Evolutionary conservation across 2,329 filamentous ascomycete genomes (phyloP), one percentile per base, ranked within the genome.

Genomic region (Aspergillus pseudoterreus): DNA sequence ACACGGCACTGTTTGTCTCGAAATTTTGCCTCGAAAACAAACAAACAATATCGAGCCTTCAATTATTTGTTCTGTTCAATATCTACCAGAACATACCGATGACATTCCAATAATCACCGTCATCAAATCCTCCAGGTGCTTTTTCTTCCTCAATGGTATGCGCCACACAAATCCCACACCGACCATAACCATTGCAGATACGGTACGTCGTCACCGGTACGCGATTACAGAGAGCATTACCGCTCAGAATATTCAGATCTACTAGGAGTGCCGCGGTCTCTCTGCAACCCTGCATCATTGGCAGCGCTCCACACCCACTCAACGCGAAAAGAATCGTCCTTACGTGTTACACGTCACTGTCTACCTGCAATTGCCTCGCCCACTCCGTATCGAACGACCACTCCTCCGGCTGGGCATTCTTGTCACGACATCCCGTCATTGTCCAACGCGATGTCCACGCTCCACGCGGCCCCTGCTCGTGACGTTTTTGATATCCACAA

Each of bases 401-500:
- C 35, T 38, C 35, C 14, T 38, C 15, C 27, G 27, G 8, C 35
- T 38, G 35, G 35, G 14, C 14, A 15, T 6, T n/a, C 35, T 17
- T n/a, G 35, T 38, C 14, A 6, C 35, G 35, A 30, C 11, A 38
- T 30, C 24, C 33, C 33, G 35, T n/a, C 24, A 14, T 52, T 15
- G 11, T 9, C 43, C 48, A 52, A 17, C 39, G 19, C 42, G 30
- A 69, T 69, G 67, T 63, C 66, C 19, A 51, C 55, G 41, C 52
- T 64, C 41, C 59, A 59, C 44, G 50, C 55, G 24, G 61, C 58
- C 22, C 54, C 59, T n/a, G 42, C 58, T n/a, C 61, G 54, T 42
- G 52, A 17, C 11, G 39, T 60, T 17, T 64, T 67, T n/a, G 58
- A 62, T 30, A 45, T 61, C 27, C 61, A 65, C 30, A 60, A 50